phyloP scores from a whole-genome alignment of 495 filamentous ascomycete genomes.

The Podospora comata region DNA sequence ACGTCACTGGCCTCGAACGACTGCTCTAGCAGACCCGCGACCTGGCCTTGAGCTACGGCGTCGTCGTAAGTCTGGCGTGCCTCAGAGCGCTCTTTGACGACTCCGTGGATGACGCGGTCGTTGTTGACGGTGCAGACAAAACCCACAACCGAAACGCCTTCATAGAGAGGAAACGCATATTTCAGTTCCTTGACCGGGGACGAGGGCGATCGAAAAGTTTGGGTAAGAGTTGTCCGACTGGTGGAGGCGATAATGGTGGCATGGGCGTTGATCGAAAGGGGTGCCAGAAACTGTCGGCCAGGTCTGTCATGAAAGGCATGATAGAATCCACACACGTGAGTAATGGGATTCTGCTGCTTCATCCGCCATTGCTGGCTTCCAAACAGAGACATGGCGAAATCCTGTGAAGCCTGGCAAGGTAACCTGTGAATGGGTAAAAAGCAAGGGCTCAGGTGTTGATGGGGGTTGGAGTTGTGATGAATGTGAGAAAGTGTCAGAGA shows the following conservation, averaged over 20 bases:
- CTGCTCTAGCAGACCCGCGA: constrained; percentile 61
- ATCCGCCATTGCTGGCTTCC: background rate
- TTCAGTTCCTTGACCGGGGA: constrained; percentile 43
- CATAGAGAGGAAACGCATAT: constrained; percentile 67
- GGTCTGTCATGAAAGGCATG: constrained; percentile 15
- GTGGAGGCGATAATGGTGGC: constrained; percentile 53
- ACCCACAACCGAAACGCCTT: constrained; percentile 61
- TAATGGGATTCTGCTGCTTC: background rate
- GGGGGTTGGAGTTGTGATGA: background rate
- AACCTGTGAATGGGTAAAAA: background rate
- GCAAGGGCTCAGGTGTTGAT: background rate
- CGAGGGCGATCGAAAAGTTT: constrained; percentile 57
- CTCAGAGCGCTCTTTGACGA: constrained; percentile 59
- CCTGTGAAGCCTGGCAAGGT: background rate
- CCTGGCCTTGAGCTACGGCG: constrained; percentile 54
- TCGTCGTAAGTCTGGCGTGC: constrained; percentile 53
- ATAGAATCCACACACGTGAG: constrained; percentile 31
- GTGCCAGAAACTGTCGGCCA: constrained; percentile 49
- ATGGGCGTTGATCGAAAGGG: constrained; percentile 52
- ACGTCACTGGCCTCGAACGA: constrained; percentile 56
- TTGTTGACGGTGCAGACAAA: constrained; percentile 56
- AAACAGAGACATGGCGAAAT: background rate
- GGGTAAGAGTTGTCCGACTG: constrained; percentile 57
- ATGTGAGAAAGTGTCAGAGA: background rate
- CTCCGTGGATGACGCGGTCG: constrained; percentile 48